These are phyloP conservation scores for Rachicladosporium sp. DNA, from an alignment of 2,329 filamentous ascomycete genomes.

Conservation along the genomic window DNA sequence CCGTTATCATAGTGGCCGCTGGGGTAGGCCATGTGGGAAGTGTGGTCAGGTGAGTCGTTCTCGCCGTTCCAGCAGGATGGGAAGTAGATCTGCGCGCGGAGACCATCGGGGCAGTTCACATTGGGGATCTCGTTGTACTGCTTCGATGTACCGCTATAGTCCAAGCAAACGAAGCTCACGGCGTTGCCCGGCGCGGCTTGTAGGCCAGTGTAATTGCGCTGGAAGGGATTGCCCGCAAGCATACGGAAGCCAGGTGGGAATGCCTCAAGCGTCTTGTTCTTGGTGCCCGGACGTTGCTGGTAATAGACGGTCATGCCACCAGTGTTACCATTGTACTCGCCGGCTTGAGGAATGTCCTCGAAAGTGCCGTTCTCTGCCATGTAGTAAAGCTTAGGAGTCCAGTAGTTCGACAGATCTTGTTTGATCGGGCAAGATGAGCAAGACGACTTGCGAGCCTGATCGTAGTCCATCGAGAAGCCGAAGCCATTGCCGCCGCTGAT, in stretches of 20 bases:
- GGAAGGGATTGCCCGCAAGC: conserved; percentile 50
- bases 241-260: conserved; percentile 64
- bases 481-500: conserved; percentile 62
- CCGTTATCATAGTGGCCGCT: conserved; percentile 32
- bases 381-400: conserved; percentile 62
- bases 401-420: conserved; percentile 61
- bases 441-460: conserved; percentile 45
- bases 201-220: conserved; percentile 44
- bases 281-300: conserved; percentile 37
- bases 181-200: conserved; percentile 37
- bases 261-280: conserved; percentile 53
- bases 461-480: conserved; percentile 47
- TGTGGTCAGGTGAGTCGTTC: conserved; percentile 41
- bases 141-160: conserved; percentile 30
- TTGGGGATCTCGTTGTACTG: conserved; percentile 55
- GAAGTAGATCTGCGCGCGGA: conserved; percentile 57
- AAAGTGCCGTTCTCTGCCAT: conserved; percentile 49
- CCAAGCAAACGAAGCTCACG: conserved; percentile 45
- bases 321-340: conserved; percentile 31
- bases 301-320: conserved; percentile 67
- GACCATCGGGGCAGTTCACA: conserved; percentile 52
- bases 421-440: conserved; percentile 58
- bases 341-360: conserved; percentile 44
- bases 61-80: conserved; percentile 61
- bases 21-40: conserved; percentile 56